A percentile compares a stretch with the other conserved stretches of the same genome.
Evolutionary conservation across 768 basidiomycete species (phyloP).

Genomic region (Russula ochroleuca): DNA sequence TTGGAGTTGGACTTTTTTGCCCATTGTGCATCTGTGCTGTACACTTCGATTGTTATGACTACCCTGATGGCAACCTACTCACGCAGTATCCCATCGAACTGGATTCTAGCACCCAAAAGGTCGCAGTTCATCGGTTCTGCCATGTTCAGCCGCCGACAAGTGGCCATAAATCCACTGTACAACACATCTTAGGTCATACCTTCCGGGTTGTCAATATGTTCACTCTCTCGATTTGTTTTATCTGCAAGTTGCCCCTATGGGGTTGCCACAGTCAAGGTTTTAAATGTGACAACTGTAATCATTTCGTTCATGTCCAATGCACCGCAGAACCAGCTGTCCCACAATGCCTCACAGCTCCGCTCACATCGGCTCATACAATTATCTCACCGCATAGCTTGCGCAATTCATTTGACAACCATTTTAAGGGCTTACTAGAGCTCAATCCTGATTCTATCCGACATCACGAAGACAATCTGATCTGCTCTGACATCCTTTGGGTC

Average conservation of each 20-base stretch:
- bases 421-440: conserved; percentile 42
- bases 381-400: conserved; percentile 53
- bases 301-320: conserved; percentile 58
- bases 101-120: conserved; percentile 47
- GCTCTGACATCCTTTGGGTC: conserved; percentile 55
- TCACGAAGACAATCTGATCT: conserved; percentile 68
- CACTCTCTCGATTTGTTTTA: conserved; percentile 64
- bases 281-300: conserved; percentile 57
- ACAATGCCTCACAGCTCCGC: conserved; percentile 39
- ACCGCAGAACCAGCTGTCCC: conserved; percentile 32
- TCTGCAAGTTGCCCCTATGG: conserved; percentile 71
- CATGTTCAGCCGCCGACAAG: conserved; percentile 38
- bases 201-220: conserved; percentile 65
- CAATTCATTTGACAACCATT: conserved; percentile 52
- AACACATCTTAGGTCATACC: conserved; percentile 42
- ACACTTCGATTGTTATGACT: conserved; percentile 78
- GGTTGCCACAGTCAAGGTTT: conserved; percentile 60
- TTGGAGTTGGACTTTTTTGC: conserved; percentile 70
- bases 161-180: conserved; percentile 25
- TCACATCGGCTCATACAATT: conserved; percentile 46
- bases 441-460: conserved; percentile 45
- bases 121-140: conserved; percentile 63
- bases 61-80: conserved; percentile 57
- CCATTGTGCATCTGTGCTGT: conserved; percentile 64
- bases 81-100: conserved; percentile 47